Evolutionary conservation across 1,284 basidiomycete genomes (phyloP).

Genomic region (Malassezia obtusa): DNA sequence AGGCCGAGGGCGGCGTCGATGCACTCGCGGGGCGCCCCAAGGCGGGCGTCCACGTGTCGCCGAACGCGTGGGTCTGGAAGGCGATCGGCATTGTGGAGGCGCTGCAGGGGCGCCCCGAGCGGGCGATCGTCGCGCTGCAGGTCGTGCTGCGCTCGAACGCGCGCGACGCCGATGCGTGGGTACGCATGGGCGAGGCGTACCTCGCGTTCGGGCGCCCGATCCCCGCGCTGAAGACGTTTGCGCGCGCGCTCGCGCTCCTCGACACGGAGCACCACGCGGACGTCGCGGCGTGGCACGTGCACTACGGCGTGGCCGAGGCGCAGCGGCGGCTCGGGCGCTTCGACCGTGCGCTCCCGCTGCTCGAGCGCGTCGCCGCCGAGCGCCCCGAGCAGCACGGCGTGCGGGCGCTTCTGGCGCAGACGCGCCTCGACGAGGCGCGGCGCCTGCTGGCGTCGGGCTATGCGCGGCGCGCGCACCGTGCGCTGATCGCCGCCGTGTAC

Average conservation of each 20-base stretch:
- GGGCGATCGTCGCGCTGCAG: constrained; percentile 78
- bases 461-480: constrained; percentile 62
- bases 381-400: constrained; percentile 61
- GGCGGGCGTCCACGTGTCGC: constrained; percentile 51
- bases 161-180: constrained; percentile 71
- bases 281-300: constrained; percentile 65
- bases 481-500: constrained; percentile 59
- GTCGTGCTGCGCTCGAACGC: constrained; percentile 71
- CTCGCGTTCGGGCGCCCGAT: constrained; percentile 73
- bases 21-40: constrained; percentile 16
- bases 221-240: constrained; percentile 79
- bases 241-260: constrained; percentile 56
- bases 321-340: constrained; percentile 69
- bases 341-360: constrained; percentile 62
- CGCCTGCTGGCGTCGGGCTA: constrained; percentile 63
- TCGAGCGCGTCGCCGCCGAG: constrained; percentile 56
- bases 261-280: background rate
- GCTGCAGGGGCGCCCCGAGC: constrained; percentile 61
- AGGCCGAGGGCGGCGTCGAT: constrained; percentile 54
- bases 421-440: constrained; percentile 63
- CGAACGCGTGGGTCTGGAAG: constrained; percentile 94
- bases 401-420: constrained; percentile 63
- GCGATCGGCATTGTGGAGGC: constrained; percentile 86
- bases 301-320: constrained; percentile 75
- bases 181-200: constrained; percentile 85